Conservation (phyloP, 148 eudicot genomes). For the Vaccinium myrtillus region DNA sequence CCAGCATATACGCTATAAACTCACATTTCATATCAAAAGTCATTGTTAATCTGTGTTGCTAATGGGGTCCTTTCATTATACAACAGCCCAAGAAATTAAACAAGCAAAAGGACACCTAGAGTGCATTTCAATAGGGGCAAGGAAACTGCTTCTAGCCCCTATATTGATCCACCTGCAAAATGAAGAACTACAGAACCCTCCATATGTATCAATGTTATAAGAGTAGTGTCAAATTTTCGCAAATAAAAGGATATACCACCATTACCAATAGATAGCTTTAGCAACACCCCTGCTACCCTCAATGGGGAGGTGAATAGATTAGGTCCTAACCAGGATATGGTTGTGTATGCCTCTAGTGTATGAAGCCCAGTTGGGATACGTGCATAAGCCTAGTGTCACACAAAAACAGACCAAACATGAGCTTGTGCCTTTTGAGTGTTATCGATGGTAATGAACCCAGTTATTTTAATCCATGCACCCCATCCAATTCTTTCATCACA, state of each 20-base stretch:
- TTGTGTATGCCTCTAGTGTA: too few relatives aligned
- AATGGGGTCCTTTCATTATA: not conserved
- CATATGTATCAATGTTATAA: not conserved
- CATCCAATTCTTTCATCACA: too few relatives aligned
- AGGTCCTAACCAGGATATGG: not conserved
- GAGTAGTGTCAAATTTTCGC: not conserved
- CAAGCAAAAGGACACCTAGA: not conserved
- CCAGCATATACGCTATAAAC: not conserved
- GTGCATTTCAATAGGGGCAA: not conserved
- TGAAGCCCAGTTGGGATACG: too few relatives aligned
- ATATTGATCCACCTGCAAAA: not conserved
- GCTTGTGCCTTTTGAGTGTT: too few relatives aligned
- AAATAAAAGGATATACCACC: not conserved
- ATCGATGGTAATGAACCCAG: too few relatives aligned
- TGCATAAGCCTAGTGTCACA: too few relatives aligned
- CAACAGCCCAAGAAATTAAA: not conserved
- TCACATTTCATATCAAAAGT: not conserved
- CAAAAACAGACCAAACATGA: too few relatives aligned
- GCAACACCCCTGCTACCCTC: not conserved
- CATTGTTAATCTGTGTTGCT: not conserved
- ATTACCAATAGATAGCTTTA: not conserved
- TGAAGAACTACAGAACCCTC: slow-evolving; percentile 3
- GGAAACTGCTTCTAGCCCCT: not conserved
- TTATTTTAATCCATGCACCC: too few relatives aligned
- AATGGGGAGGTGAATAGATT: not conserved